Evolutionary conservation across 2,329 filamentous ascomycete genomes (phyloP).

Genomic region (Monilinia aucupariae): DNA sequence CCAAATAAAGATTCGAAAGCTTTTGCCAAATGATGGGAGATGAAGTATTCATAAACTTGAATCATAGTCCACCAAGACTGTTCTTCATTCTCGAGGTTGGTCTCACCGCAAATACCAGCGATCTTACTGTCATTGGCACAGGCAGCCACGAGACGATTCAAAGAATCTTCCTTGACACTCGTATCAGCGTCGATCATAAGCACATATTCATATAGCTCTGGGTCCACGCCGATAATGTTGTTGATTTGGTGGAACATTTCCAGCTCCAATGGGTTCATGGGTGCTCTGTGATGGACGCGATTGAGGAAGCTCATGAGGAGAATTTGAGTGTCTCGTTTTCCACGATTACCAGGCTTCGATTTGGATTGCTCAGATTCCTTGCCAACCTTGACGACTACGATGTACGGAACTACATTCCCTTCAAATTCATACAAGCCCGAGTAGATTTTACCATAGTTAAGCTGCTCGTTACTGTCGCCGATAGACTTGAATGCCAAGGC

Average conservation of each 20-base stretch:
- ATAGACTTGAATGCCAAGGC: conserved; percentile 92
- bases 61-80: conserved; percentile 99
- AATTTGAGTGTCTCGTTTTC: conserved; percentile 97
- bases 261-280: conserved; percentile 93
- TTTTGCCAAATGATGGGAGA: conserved; percentile 94
- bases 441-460: conserved; percentile 98
- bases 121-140: conserved; percentile 95
- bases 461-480: conserved; percentile 79
- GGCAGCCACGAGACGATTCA: conserved; percentile 86
- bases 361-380: conserved; percentile 92
- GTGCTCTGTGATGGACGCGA: conserved; percentile 85
- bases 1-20: conserved; percentile 97
- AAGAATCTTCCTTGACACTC: conserved; percentile 81
- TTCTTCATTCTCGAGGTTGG: conserved; percentile 91
- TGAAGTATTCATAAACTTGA: conserved; percentile 99
- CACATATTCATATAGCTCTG: conserved; percentile 93
- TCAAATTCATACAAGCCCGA: conserved; percentile 96
- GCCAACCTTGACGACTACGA: conserved; percentile 94
- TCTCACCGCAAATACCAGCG: conserved; percentile 95
- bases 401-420: conserved; percentile 93
- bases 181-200: conserved; percentile 99
- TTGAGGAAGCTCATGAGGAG: conserved; percentile 96
- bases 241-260: conserved; percentile 99
- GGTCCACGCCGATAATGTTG: conserved; percentile 97
- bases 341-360: conserved; percentile 92